Percentiles rank a stretch among this genome's conserved stretches.
Evolutionary conservation across 2,329 filamentous ascomycete species (phyloP).

Genomic region (Colletotrichum agaves): DNA sequence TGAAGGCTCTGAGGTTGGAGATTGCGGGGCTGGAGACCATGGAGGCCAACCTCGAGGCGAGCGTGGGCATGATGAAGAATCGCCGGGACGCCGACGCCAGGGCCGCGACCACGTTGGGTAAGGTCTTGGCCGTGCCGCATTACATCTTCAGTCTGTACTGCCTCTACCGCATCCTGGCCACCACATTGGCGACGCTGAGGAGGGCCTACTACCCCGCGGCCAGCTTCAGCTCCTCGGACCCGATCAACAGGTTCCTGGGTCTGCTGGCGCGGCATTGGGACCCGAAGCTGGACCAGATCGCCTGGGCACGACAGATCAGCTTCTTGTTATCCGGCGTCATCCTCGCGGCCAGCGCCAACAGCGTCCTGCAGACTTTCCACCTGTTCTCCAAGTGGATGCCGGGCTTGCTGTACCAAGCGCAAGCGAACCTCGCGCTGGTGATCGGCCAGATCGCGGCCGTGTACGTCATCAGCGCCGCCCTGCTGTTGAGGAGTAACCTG

Average conservation of each 20-base stretch:
- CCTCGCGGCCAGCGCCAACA: conserved; percentile 82
- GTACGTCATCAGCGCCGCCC: conserved; percentile 83
- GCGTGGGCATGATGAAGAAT: conserved; percentile 70
- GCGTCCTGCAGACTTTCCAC: conserved; percentile 85
- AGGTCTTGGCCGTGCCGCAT: conserved; percentile 68
- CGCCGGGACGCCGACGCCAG: conserved; percentile 73
- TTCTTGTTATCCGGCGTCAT: conserved; percentile 87
- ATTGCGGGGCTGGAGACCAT: conserved; percentile 84
- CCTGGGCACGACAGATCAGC: conserved; percentile 87
- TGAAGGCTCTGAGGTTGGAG: conserved; percentile 75
- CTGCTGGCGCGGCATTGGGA: conserved; percentile 87
- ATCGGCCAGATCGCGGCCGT: conserved; percentile 85
- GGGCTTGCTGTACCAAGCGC: conserved; percentile 75
- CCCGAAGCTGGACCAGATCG: conserved; percentile 81
- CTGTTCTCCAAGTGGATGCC: conserved; percentile 82
- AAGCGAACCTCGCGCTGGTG: conserved; percentile 81
- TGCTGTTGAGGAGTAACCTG: conserved; percentile 82
- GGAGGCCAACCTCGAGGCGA: conserved; percentile 75
- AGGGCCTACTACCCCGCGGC: conserved; percentile 60
- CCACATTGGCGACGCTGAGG: conserved; percentile 73
- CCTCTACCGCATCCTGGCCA: conserved; percentile 83
- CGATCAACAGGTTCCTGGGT: conserved; percentile 84
- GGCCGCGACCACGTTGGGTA: conserved; percentile 74
- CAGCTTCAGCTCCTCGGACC: conserved; percentile 76
- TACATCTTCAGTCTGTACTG: conserved; percentile 85